phyloP scores from a whole-genome alignment of 805 yeast species.

The Yamadazyma nakazawae region DNA sequence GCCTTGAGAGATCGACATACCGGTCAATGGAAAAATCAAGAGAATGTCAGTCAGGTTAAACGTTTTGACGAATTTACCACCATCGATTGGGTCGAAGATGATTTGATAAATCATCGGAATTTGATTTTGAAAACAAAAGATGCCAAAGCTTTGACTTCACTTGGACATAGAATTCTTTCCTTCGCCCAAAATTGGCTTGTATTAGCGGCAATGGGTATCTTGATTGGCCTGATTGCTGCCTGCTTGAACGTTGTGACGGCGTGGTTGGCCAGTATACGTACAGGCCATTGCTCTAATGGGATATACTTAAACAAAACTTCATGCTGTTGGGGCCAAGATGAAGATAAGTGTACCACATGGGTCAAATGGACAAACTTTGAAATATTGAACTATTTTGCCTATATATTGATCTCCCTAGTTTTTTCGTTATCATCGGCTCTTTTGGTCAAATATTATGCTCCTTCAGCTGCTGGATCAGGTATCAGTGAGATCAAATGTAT shows the following conservation, averaged over 20 bases:
- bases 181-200: constrained; percentile 66
- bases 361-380: constrained; percentile 52
- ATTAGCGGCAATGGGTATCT: constrained; percentile 68
- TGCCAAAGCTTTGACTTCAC: constrained; percentile 11
- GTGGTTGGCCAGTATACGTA: constrained; percentile 74
- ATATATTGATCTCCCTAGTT: constrained; percentile 53
- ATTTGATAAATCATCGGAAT: constrained; percentile 44
- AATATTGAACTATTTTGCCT: constrained; percentile 52
- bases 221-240: constrained; percentile 83
- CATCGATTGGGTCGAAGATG: constrained; percentile 69
- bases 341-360: constrained; percentile 63
- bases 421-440: constrained; percentile 67
- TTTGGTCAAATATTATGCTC: constrained; percentile 70
- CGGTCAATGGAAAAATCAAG: constrained; percentile 40
- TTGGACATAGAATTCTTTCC: constrained; percentile 26
- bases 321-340: constrained; percentile 73
- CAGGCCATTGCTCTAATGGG: constrained; percentile 71
- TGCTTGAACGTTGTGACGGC: constrained; percentile 77
- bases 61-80: constrained; percentile 62
- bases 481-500: constrained; percentile 95
- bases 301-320: constrained; percentile 70
- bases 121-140: constrained; percentile 21
- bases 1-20: constrained; percentile 24
- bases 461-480: constrained; percentile 95
- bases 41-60: constrained; percentile 35